These are phyloP conservation scores for Cercospora citrullina DNA, from an alignment of 2,329 filamentous ascomycete species.

Conservation along the genomic window DNA sequence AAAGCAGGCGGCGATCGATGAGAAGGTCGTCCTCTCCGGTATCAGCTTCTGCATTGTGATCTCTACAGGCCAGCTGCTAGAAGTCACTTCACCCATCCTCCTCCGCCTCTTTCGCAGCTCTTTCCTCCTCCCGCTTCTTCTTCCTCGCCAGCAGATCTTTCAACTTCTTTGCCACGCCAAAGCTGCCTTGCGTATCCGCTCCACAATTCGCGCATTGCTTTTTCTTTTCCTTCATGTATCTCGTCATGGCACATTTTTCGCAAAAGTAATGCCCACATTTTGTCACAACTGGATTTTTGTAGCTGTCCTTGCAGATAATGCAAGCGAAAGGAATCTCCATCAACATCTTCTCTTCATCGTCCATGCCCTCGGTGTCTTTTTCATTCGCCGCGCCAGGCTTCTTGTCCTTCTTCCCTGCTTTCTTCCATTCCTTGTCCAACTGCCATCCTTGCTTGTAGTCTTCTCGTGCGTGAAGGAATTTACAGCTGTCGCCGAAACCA, in stretches of 20 bases:
- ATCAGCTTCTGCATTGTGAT: background rate
- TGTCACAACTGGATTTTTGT: constrained; percentile 79
- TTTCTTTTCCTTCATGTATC: constrained; percentile 76
- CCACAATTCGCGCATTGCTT: constrained; percentile 85
- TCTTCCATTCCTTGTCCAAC: constrained; percentile 91
- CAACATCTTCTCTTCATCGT: constrained; percentile 68
- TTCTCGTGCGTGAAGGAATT: constrained; percentile 73
- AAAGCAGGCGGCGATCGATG: too few species aligned
- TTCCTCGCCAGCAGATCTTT: constrained; percentile 78
- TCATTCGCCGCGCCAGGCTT: constrained; percentile 55
- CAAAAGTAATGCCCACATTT: constrained; percentile 97
- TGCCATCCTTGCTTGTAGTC: constrained; percentile 94
- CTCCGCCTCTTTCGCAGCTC: constrained; percentile 56
- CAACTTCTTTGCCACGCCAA: constrained; percentile 82
- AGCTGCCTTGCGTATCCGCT: constrained; percentile 81
- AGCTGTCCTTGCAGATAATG: constrained; percentile 77
- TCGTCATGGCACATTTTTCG: constrained; percentile 79
- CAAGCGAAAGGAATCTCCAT: constrained; percentile 88
- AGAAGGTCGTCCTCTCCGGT: background rate
- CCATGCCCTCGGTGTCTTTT: constrained; percentile 50
- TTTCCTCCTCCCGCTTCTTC: constrained; percentile 60
- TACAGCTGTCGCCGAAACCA: constrained; percentile 77
- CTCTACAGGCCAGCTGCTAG: background rate
- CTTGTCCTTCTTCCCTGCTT: constrained; percentile 65
- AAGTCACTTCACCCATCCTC: constrained; percentile 44